phyloP scores from a whole-genome alignment of 306 rosid species.

The Cucumis hystrix region DNA sequence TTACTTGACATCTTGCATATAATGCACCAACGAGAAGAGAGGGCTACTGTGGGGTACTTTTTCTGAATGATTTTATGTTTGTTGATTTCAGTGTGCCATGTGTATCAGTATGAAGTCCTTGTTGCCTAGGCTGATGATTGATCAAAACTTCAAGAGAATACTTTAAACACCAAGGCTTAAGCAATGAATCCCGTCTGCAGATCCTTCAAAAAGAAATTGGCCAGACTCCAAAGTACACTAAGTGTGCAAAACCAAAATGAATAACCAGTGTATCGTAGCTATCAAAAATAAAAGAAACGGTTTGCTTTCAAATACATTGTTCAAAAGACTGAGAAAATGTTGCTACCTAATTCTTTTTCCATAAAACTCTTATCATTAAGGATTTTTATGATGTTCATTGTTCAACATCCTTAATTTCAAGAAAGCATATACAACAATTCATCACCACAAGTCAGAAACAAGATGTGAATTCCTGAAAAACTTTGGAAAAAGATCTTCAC shows the following conservation, averaged over 20 bases:
- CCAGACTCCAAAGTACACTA: background rate
- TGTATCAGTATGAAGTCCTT: background rate
- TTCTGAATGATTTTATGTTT: background rate
- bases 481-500: background rate
- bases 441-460: background rate
- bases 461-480: slow-evolving; percentile 6
- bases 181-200: background rate
- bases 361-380: background rate
- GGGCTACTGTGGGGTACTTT: background rate
- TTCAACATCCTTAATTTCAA: background rate
- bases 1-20: background rate
- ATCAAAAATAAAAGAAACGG: background rate
- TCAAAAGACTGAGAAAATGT: background rate
- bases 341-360: background rate
- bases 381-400: background rate
- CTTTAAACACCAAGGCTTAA: background rate
- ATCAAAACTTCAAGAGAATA: background rate
- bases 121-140: background rate
- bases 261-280: background rate
- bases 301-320: background rate
- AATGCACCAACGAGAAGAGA: background rate
- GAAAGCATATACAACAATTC: background rate
- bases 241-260: background rate
- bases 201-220: background rate
- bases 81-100: background rate